Percentiles rank a stretch among this genome's conserved stretches.
Evolutionary conservation across 169 alveolate species (phyloP).

Genomic region (Amoebophrya sp.): DNA sequence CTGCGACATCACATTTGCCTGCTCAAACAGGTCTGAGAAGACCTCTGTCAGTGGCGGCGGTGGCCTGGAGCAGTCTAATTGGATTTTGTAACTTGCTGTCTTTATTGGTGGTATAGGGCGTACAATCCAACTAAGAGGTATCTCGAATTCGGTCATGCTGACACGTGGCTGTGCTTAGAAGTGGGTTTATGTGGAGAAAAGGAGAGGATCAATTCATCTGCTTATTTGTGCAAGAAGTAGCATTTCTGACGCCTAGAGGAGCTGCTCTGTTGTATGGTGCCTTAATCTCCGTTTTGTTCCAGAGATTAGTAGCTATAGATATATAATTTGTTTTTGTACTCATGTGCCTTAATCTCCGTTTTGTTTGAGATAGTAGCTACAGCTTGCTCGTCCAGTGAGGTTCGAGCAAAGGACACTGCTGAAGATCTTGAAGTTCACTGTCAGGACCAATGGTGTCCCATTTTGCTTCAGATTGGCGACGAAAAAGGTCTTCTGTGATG

Average conservation of each 20-base stretch:
- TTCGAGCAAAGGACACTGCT: neutral
- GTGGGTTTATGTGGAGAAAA: too few relatives aligned
- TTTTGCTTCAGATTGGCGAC: neutral
- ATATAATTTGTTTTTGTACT: too few relatives aligned
- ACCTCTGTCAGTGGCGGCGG: constrained; percentile 3
- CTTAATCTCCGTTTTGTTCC: neutral
- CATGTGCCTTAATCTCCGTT: too few relatives aligned
- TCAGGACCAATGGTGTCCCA: neutral
- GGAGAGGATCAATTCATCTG: too few relatives aligned
- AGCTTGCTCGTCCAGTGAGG: neutral
- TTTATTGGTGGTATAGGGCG: neutral
- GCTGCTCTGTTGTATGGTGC: too few relatives aligned
- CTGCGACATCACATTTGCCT: neutral
- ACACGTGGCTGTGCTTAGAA: neutral
- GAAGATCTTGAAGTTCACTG: neutral
- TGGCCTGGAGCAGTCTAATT: neutral
- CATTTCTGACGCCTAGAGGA: too few relatives aligned
- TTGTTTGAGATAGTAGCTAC: neutral
- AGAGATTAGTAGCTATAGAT: neutral
- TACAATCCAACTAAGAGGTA: neutral
- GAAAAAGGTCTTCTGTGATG: neutral
- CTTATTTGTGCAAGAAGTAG: too few relatives aligned
- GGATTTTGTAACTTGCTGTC: neutral
- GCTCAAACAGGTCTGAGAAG: neutral
- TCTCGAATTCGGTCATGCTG: neutral